Percentiles rank a stretch among this genome's conserved stretches.
Evolutionary conservation across 1,139 yeast genomes (phyloP).

Genomic region (Suhomyces kunorum): DNA sequence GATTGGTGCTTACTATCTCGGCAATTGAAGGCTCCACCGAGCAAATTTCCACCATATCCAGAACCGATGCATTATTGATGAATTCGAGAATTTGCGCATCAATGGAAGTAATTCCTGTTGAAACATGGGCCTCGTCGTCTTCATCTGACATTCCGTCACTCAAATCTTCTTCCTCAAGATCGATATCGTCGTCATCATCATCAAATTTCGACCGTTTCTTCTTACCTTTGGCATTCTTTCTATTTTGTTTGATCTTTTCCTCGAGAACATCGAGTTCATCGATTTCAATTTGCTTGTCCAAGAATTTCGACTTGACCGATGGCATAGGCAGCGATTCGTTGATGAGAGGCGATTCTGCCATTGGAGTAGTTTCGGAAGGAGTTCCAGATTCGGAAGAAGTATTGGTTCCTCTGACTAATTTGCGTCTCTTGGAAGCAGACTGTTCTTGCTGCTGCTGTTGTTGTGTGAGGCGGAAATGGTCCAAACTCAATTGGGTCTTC

Average conservation of each 20-base stretch:
- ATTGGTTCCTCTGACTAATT: conserved; percentile 35
- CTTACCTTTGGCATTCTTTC: conserved; percentile 21
- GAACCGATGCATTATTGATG: conserved; percentile 71
- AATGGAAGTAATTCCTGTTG: conserved; percentile 48
- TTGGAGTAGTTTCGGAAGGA: conserved; percentile 4
- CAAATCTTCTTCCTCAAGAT: conserved; percentile 38
- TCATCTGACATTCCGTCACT: conserved; percentile 45
- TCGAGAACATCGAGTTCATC: conserved; percentile 46
- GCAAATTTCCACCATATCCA: conserved; percentile 80
- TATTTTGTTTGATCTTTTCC: conserved; percentile 39
- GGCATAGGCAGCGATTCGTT: neutral
- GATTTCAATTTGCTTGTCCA: conserved; percentile 6
- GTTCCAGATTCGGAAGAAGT: conserved; percentile 3
- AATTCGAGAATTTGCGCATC: conserved; percentile 74
- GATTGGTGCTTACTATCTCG: conserved; percentile 52
- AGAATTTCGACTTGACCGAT: conserved; percentile 4
- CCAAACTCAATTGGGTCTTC: conserved; percentile 30
- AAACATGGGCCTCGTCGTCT: conserved; percentile 38
- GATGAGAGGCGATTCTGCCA: neutral
- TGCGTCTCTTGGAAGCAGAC: conserved; percentile 30
- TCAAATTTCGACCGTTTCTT: conserved; percentile 16
- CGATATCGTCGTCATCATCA: conserved; percentile 41
- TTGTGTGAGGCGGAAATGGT: conserved; percentile 19
- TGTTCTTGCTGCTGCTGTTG: conserved; percentile 14
- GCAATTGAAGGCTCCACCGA: conserved; percentile 72